Evolutionary conservation across 2,329 filamentous ascomycete species (phyloP).

Genomic region (Penicillium sp.): DNA sequence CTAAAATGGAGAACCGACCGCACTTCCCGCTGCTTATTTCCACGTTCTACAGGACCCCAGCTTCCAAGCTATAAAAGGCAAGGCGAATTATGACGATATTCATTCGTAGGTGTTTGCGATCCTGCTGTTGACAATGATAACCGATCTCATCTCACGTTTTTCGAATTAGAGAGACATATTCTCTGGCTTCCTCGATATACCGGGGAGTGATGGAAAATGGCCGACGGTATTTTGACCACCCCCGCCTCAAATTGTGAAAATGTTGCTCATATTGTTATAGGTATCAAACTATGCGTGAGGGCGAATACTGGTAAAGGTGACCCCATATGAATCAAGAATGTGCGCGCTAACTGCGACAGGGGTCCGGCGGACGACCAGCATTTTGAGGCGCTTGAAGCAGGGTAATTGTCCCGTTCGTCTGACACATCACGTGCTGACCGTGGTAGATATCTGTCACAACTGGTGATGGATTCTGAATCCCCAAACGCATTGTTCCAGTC

Average conservation of each 20-base stretch:
- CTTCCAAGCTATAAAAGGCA: background rate
- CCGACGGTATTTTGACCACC: slow-evolving; percentile 5
- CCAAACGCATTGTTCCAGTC: slow-evolving; percentile 13
- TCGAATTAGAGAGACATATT: slow-evolving; percentile 10
- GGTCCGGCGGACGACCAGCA: slow-evolving; percentile 13
- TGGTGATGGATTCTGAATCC: slow-evolving; percentile 10
- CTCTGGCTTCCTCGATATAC: slow-evolving; percentile 17
- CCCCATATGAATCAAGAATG: background rate
- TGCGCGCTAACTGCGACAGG: background rate
- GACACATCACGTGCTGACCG: background rate
- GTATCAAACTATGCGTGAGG: background rate
- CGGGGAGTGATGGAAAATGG: slow-evolving; percentile 16
- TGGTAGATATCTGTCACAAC: slow-evolving; percentile 9
- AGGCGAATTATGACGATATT: background rate
- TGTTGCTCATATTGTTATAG: background rate
- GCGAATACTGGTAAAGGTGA: background rate
- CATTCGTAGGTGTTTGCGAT: background rate
- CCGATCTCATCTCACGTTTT: background rate
- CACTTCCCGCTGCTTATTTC: background rate
- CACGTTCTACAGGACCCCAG: background rate
- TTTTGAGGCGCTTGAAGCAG: slow-evolving; percentile 17
- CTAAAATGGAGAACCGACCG: background rate
- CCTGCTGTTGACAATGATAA: background rate
- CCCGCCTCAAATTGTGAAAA: background rate
- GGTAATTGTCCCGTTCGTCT: background rate